Evolutionary conservation across 345 rosid genomes (phyloP).

Genomic region (Alliaria petiolata): DNA sequence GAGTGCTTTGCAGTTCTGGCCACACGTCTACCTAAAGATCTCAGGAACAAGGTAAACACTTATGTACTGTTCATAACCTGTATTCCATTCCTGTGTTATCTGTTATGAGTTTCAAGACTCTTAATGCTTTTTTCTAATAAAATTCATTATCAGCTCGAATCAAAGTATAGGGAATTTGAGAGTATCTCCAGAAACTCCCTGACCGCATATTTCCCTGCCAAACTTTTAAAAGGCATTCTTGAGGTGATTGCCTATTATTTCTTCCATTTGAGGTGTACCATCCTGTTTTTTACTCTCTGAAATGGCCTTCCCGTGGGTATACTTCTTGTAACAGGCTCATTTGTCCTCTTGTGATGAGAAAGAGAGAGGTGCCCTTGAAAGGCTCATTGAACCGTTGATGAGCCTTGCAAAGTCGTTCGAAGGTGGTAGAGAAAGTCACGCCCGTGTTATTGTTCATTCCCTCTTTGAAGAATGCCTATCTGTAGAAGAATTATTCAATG

Average conservation of each 20-base stretch:
- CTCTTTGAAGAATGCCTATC: conserved; percentile 95
- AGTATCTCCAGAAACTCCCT: conserved; percentile 47
- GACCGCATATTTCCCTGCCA: conserved; percentile 92
- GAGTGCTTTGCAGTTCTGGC: conserved; percentile 93
- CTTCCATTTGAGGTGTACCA: conserved; percentile 1
- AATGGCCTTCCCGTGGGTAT: conserved; percentile 14
- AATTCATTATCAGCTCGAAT: conserved; percentile 66
- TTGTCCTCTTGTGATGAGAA: conserved; percentile 67
- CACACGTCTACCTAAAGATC: conserved; percentile 89
- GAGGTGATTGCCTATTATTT: conserved; percentile 52
- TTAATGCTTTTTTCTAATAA: not conserved
- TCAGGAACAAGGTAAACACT: conserved; percentile 62
- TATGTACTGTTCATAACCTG: not conserved
- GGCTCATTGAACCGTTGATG: conserved; percentile 96
- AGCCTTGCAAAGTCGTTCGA: conserved; percentile 94
- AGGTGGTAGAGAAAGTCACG: conserved; percentile 99
- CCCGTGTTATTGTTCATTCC: conserved; percentile 87
- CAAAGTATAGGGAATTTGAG: conserved; percentile 67
- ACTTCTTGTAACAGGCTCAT: conserved; percentile 58
- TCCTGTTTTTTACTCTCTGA: not conserved
- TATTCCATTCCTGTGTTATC: conserved; percentile 7
- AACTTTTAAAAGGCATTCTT: conserved; percentile 63
- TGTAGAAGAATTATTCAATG: conserved; percentile 92
- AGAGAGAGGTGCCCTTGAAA: conserved; percentile 85
- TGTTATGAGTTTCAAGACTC: conserved; percentile 12